Percentiles rank a stretch among this genome's conserved stretches.
phyloP scores from a whole-genome alignment of 78 protist species.

The Creolimax fragrantissima region DNA sequence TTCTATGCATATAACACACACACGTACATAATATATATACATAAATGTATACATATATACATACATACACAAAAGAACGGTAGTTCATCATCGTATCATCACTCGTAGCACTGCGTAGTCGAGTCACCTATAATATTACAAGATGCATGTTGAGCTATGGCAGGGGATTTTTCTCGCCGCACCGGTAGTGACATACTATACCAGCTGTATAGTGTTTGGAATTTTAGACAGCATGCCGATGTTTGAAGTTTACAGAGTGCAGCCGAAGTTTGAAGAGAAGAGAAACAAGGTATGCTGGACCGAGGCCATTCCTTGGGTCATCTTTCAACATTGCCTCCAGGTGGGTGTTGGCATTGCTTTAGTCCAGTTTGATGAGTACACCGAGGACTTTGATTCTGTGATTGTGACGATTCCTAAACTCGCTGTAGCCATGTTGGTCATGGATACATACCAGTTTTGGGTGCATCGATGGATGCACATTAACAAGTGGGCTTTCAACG shows the following conservation, averaged over 20 bases:
- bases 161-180: not conserved
- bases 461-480: constrained; percentile 36
- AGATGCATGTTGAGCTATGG: not conserved
- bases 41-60: too few species aligned
- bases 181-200: not conserved
- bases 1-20: too few species aligned
- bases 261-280: constrained; percentile 7
- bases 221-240: not conserved
- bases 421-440: not conserved
- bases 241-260: not conserved
- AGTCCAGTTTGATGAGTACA: not conserved
- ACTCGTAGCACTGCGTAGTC: too few species aligned
- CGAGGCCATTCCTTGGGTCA: constrained; percentile 9
- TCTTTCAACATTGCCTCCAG: not conserved
- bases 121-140: too few species aligned
- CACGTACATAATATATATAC: too few species aligned
- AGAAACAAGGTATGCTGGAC: not conserved
- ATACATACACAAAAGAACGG: too few species aligned
- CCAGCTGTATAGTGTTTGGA: not conserved
- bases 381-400: not conserved
- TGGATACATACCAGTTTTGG: constrained; percentile 42
- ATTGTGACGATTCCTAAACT: not conserved
- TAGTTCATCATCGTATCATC: too few species aligned
- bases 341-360: not conserved
- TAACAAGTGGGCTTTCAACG: constrained; percentile 29